Percentiles rank a stretch among this genome's conserved stretches.
Evolutionary conservation across 106 monocot genomes (phyloP).

Genomic region (Platanthera guangdongensis): DNA sequence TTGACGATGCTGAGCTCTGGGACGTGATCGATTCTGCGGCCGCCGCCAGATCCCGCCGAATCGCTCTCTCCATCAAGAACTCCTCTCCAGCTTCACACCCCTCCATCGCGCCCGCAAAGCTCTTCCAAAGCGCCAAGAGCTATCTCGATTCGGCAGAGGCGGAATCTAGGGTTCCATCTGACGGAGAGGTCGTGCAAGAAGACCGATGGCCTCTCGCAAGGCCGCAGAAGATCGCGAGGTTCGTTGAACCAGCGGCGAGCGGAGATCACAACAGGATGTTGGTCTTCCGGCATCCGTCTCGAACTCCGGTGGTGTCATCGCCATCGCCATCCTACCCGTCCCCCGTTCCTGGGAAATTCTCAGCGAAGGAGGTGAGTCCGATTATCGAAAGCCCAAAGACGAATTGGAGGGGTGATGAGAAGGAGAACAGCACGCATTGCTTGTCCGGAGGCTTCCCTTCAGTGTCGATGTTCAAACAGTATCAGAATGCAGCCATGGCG

Average conservation of each 20-base stretch:
- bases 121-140: conserved; percentile 15
- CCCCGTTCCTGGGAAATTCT: conserved; percentile 16
- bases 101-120: background rate
- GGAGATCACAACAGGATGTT: conserved; percentile 21
- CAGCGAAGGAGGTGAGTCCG: conserved; percentile 40
- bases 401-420: conserved; percentile 21
- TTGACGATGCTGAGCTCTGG: conserved; percentile 97
- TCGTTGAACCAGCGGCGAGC: conserved; percentile 9
- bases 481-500: conserved; percentile 85
- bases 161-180: conserved; percentile 14
- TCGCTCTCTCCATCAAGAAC: conserved; percentile 35
- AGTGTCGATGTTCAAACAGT: conserved; percentile 75
- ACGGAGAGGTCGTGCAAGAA: conserved; percentile 60
- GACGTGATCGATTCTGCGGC: conserved; percentile 83
- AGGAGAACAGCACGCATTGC: conserved; percentile 28
- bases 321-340: conserved; percentile 17
- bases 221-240: conserved; percentile 41
- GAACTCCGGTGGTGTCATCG: conserved; percentile 14
- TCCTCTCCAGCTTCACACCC: conserved; percentile 6
- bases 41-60: conserved; percentile 45
- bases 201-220: conserved; percentile 19
- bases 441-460: conserved; percentile 62
- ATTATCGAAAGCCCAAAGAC: conserved; percentile 41
- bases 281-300: conserved; percentile 30
- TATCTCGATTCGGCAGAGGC: background rate